Percentiles rank a stretch among this genome's conserved stretches.
Conservation (phyloP, 78 protist species). For the slime mould (Dictyostelium discoideum) region dicty_2.7 NC_007088.5:5389001-5389500, state of each 20-base stretch:
- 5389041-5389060: constrained; percentile 47
- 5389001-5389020: neutral
- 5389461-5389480: constrained; percentile 21
- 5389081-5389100: constrained; percentile 3
- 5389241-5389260: constrained; percentile 9
- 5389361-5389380: constrained; percentile 14
- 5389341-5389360: neutral
- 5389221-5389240: neutral
- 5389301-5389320: constrained; percentile 18
- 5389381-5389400: constrained; percentile 60
- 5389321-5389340: neutral
- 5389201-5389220: neutral
- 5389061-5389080: constrained; percentile 36
- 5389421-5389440: constrained; percentile 45
- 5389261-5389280: constrained; percentile 14
- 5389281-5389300: neutral
- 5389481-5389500: constrained; percentile 8
- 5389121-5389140: constrained; percentile 46
- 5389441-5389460: constrained; percentile 50
- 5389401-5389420: constrained; percentile 1
- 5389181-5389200: neutral
- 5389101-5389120: constrained; percentile 1
- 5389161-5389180: neutral
- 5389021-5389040: constrained; percentile 7
- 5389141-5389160: neutral